Evolutionary conservation across 2,329 filamentous ascomycete species (phyloP).

Genomic region (Pochonia chlamydosporia): DNA sequence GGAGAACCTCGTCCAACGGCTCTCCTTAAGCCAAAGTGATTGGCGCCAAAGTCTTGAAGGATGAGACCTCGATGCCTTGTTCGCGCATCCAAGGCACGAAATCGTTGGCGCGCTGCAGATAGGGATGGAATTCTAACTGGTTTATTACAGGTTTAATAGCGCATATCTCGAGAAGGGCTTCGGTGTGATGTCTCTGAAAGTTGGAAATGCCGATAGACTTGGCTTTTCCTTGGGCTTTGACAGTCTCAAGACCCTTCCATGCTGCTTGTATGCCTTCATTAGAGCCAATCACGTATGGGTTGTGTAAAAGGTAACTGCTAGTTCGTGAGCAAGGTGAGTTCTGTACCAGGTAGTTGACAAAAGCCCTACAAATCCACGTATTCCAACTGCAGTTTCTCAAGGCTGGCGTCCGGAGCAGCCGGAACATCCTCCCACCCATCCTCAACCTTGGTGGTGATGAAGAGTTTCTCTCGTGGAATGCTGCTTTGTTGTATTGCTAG

Average conservation of each 20-base stretch:
- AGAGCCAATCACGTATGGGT: constrained; percentile 25
- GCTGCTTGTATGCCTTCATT: neutral
- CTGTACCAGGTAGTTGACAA: too few relatives aligned
- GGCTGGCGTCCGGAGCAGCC: neutral
- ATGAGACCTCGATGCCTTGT: constrained; percentile 49
- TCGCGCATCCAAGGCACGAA: constrained; percentile 52
- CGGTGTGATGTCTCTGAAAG: neutral
- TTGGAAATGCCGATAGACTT: neutral
- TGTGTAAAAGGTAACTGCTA: constrained; percentile 9
- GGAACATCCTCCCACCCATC: neutral
- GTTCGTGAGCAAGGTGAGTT: too few relatives aligned
- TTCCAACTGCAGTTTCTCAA: neutral
- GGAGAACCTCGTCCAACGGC: constrained; percentile 45
- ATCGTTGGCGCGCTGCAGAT: constrained; percentile 59
- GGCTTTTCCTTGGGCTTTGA: neutral
- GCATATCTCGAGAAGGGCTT: constrained; percentile 40
- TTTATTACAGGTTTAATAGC: neutral
- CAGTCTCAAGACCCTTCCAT: neutral
- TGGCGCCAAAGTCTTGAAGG: constrained; percentile 50
- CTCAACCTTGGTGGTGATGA: neutral
- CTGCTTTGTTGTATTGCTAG: neutral
- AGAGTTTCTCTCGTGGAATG: neutral
- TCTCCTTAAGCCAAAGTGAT: constrained; percentile 41
- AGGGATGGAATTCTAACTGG: constrained; percentile 21
- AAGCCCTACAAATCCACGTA: neutral